These are phyloP conservation scores for Prunus mume DNA, from an alignment of 306 rosid genomes.

Conservation along the genomic window DNA sequence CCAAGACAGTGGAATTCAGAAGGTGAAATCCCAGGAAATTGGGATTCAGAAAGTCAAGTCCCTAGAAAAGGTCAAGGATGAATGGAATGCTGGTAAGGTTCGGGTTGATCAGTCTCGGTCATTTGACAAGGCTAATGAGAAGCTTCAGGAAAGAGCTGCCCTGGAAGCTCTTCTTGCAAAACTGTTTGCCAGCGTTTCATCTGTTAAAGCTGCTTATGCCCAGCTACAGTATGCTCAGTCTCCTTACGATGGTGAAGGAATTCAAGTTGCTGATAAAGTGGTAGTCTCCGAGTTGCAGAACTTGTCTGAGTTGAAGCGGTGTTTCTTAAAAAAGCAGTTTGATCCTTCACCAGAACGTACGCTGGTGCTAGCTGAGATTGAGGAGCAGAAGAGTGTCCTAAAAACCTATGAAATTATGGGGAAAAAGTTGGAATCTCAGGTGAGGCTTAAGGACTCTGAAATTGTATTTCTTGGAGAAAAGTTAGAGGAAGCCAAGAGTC, in stretches of 20 bases:
- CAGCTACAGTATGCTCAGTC: conserved; percentile 66
- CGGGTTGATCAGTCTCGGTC: conserved; percentile 25
- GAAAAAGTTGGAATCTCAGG: conserved; percentile 77
- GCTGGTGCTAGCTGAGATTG: conserved; percentile 56
- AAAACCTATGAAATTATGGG: conserved; percentile 56
- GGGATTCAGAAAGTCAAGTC: conserved; percentile 15
- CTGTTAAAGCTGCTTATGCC: conserved; percentile 80
- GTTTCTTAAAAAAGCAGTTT: conserved; percentile 69
- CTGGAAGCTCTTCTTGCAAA: conserved; percentile 66
- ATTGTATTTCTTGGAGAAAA: conserved; percentile 65
- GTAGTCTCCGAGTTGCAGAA: conserved; percentile 60
- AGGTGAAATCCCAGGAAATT: not conserved
- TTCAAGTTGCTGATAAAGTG: conserved; percentile 60
- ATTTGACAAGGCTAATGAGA: conserved; percentile 42
- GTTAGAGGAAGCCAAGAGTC: conserved; percentile 53
- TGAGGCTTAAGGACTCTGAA: conserved; percentile 74
- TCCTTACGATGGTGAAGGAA: conserved; percentile 79
- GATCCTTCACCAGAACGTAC: conserved; percentile 62
- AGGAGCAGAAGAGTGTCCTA: conserved; percentile 69
- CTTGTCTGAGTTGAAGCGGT: conserved; percentile 77
- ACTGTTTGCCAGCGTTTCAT: conserved; percentile 67
- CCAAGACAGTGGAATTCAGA: not conserved
- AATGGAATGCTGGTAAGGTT: conserved; percentile 27
- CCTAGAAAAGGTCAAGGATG: conserved; percentile 30
- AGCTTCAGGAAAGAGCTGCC: conserved; percentile 54